These are phyloP conservation scores for Geranium incanum DNA, from an alignment of 441 rosid species.

Conservation along the genomic window DNA sequence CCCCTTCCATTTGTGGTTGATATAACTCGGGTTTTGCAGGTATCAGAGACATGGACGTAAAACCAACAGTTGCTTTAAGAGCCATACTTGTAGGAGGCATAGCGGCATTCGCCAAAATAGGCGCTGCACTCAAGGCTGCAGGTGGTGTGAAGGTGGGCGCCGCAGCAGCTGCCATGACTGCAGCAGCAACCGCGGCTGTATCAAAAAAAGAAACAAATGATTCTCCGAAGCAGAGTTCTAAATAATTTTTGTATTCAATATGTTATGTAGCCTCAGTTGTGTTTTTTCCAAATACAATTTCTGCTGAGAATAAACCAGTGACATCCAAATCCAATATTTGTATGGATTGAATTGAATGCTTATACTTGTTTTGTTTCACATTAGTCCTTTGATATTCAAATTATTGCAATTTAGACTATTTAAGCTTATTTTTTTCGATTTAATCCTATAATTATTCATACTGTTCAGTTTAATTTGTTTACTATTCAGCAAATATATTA, in stretches of 20 bases:
- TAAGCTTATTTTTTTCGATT: too few species aligned
- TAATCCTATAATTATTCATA: too few species aligned
- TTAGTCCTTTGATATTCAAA: too few species aligned
- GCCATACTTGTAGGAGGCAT: conserved; percentile 79
- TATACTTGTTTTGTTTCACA: too few species aligned
- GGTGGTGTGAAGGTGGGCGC: conserved; percentile 91
- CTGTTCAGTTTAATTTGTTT: too few species aligned
- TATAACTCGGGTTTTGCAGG: conserved; percentile 20
- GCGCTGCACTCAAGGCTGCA: conserved; percentile 82
- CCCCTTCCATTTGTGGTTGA: neutral
- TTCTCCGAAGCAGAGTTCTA: conserved; percentile 33
- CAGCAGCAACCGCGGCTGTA: conserved; percentile 71
- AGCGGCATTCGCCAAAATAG: conserved; percentile 75
- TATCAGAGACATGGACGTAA: conserved; percentile 51
- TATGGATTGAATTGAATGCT: too few species aligned
- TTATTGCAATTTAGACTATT: too few species aligned
- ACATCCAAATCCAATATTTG: too few species aligned
- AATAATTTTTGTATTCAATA: conserved; percentile 24
- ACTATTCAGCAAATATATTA: too few species aligned
- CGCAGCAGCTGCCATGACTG: conserved; percentile 76
- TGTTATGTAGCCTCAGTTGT: too few species aligned
- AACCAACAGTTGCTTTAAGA: conserved; percentile 85
- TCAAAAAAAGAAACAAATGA: conserved; percentile 53
- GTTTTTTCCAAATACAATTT: too few species aligned
- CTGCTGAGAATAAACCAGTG: too few species aligned